Evolutionary conservation across 2,329 filamentous ascomycete species (phyloP), one percentile per base, ranked within the genome.

Genomic region (Didymella keratinophila): DNA sequence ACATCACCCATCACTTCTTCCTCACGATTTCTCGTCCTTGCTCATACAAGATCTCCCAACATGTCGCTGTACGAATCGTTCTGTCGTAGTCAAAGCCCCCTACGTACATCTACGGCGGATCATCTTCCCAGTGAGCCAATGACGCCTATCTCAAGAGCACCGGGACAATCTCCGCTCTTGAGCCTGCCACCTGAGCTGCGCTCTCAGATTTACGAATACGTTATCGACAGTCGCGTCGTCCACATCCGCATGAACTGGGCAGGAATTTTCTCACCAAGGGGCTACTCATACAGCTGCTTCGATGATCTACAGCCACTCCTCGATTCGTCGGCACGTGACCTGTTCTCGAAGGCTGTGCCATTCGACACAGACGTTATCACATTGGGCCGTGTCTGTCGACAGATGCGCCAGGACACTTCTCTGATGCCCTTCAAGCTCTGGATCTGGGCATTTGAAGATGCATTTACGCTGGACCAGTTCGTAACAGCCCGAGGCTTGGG

Each of bases 381-480:
- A 3, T 36, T 58, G 4, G 44, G 21, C n/a, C 44, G 25, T 10
- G 48, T 57, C 9, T 65, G 60, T 41, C 52, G 39, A 7, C 54
- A 61, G 32, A 56, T 61, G 36, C 37, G 43, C n/a, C 37, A 55
- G 14, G 57, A 65, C n/a, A 57, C 54, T 16, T 37, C 42, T 1
- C 20, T 43, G 2, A 25, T 65, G 2, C 60, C 57, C 1, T 61
- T 62, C 46, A 42, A 57, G 3, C 30, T 49, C 14, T 62, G 52
- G 44, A 42, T 51, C 2, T 62, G 60, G 60, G 48, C 60, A 1
- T 65, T 65, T 32, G 57, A 62, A 34, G 53, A 47, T 12, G 51
- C 57, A 4, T 65, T 58, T n/a, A 62, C 57, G 7, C 39, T 65
- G n/a, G 62, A 65, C 28, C 60, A 61, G 27, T 64, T 56, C 27